Evolutionary conservation across 2,329 filamentous ascomycete species (phyloP), one percentile per base, ranked within the genome.

Genomic region (Epichloe bromicola): DNA sequence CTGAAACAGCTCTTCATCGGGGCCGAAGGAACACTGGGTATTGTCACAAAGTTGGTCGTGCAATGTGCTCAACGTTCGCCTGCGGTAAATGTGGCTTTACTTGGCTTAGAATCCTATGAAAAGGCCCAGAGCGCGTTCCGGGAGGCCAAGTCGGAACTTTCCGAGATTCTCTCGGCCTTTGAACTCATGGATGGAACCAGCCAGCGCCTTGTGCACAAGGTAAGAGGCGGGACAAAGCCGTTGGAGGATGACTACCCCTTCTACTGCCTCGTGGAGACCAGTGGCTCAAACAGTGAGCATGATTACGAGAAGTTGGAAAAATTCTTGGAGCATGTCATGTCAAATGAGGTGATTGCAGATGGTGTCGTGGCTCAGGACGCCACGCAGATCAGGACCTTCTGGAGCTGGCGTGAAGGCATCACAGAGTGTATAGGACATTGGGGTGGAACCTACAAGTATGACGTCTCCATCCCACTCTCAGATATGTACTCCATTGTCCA

Each of bases 361-460:
- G 93, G 93, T 55, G 89, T 95, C 10, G 74, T 97, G 39, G 93
- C 93, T 1, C 86, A 97, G 68, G 86, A 96, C 62, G 88, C 94
- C 69, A 95, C 91, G 1, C 94, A 98, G 68, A 78, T 86, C 57
- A 81, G 80, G 62, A 76, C 84, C 3, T 76, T 98, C 48, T 98
- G 93, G 93, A 76, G 80, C 53, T 97, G 90, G 82, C 82, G 93
- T 56, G 93, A 98, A 73, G 88, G 89, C 58, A 88, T 98, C 59
- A 84, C 90, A 0, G 93, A 98, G 71, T 83, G 84, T 44, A 74
- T 94, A 26, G 87, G 87, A 55, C 89, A 96, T 66, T 88, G 86
- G 70, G 94, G 93, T 53, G 93, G 90, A 43, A 90, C 93, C 8
- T 98, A 98, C 78, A 98, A 98, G 72, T 98, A 98, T 67, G 93